These are phyloP conservation scores for Monosporascus ibericus DNA, from an alignment of 2,329 filamentous ascomycete genomes.

Conservation along the genomic window DNA sequence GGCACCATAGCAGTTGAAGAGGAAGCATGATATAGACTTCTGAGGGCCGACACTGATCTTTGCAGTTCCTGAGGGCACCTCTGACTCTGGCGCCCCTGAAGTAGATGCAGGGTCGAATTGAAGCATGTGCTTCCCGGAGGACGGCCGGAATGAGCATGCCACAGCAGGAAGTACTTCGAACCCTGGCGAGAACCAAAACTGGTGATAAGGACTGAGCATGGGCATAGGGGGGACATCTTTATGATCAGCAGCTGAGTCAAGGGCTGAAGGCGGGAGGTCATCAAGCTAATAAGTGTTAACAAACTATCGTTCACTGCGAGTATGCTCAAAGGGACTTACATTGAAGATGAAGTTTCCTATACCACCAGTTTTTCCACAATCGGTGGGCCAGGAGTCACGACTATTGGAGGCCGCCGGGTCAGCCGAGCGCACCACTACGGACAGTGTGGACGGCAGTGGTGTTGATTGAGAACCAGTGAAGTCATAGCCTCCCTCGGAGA, in stretches of 20 bases:
- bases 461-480: slow-evolving; percentile 14
- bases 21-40: slow-evolving; percentile 16
- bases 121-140: slow-evolving; percentile 24
- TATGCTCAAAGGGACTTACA: slow-evolving; percentile 14
- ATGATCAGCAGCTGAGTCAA: slow-evolving; percentile 6
- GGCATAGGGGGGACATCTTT: slow-evolving; percentile 15
- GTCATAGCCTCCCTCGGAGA: slow-evolving; percentile 14
- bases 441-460: slow-evolving; percentile 16
- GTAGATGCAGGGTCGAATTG: slow-evolving; percentile 22
- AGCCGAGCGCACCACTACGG: slow-evolving; percentile 15
- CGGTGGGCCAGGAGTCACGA: slow-evolving; percentile 5
- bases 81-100: slow-evolving; percentile 11
- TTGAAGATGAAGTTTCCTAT: slow-evolving; percentile 22
- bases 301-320: background rate
- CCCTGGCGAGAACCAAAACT: slow-evolving; percentile 22
- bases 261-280: slow-evolving; percentile 15
- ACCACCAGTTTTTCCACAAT: slow-evolving; percentile 18
- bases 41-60: slow-evolving; percentile 20
- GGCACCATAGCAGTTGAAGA: slow-evolving; percentile 21
- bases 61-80: slow-evolving; percentile 10
- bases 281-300: slow-evolving; percentile 18
- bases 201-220: slow-evolving; percentile 23
- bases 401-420: slow-evolving; percentile 3
- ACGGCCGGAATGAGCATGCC: slow-evolving; percentile 15
- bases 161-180: slow-evolving; percentile 17